Evolutionary conservation across 371 early-diverging fungal genomes (phyloP).

Genomic region (Choanephora cucurbitarum): DNA sequence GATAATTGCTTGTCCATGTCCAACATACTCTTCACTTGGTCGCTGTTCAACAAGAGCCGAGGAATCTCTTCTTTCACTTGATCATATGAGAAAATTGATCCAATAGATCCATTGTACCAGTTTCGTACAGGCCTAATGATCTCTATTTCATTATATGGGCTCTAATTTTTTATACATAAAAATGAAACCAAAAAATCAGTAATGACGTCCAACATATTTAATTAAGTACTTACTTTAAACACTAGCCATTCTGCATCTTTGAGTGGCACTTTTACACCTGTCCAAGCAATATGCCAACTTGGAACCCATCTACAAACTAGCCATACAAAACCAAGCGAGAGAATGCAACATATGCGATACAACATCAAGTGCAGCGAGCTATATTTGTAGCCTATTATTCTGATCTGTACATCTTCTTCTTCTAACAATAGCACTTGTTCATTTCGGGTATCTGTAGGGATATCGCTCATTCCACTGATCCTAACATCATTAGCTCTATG

Average conservation of each 20-base stretch:
- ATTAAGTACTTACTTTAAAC: slow-evolving; percentile 50
- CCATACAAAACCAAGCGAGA: slow-evolving; percentile 73
- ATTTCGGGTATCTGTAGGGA: slow-evolving; percentile 13
- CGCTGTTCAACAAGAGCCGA: slow-evolving; percentile 26
- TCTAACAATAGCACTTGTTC: slow-evolving; percentile 31
- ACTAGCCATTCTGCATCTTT: slow-evolving; percentile 71
- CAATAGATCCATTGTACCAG: slow-evolving; percentile 70
- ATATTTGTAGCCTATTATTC: slow-evolving; percentile 66
- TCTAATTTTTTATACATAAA: slow-evolving; percentile 45
- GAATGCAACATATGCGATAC: slow-evolving; percentile 64
- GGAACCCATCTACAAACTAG: slow-evolving; percentile 88
- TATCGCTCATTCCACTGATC: slow-evolving; percentile 21
- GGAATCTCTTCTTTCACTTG: slow-evolving; percentile 40
- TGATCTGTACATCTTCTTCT: slow-evolving; percentile 55
- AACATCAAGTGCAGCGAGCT: slow-evolving; percentile 43
- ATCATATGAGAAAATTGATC: slow-evolving; percentile 64
- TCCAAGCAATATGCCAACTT: slow-evolving; percentile 66
- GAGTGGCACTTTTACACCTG: slow-evolving; percentile 59
- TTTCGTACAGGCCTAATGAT: slow-evolving; percentile 57
- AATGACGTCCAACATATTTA: not conserved
- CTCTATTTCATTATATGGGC: slow-evolving; percentile 73
- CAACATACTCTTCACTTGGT: slow-evolving; percentile 25
- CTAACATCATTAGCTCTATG: slow-evolving; percentile 5
- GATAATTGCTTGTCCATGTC: slow-evolving; percentile 35
- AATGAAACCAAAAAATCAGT: not conserved